Evolutionary conservation across 2,329 filamentous ascomycete genomes (phyloP).

Genomic region (Aureobasidium sp.): DNA sequence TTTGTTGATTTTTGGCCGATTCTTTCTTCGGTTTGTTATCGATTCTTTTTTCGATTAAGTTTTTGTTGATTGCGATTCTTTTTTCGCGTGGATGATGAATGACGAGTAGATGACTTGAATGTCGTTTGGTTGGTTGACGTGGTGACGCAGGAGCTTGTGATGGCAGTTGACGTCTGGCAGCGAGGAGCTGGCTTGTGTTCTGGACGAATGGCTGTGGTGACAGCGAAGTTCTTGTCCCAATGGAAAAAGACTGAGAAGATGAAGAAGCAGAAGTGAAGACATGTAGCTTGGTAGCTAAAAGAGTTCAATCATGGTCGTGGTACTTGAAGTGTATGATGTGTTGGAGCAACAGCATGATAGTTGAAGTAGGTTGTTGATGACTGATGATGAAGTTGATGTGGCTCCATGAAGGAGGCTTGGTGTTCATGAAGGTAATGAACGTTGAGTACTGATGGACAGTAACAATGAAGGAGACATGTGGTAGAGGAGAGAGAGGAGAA

Average conservation of each 20-base stretch:
- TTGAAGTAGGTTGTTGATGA: background rate
- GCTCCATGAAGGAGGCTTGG: background rate
- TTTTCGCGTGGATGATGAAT: background rate
- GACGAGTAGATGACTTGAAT: background rate
- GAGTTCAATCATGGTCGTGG: background rate
- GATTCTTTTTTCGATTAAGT: background rate
- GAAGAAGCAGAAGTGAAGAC: background rate
- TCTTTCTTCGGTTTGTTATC: background rate
- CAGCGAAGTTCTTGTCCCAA: background rate
- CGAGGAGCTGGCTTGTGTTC: background rate
- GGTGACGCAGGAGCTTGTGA: background rate
- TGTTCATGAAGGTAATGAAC: background rate
- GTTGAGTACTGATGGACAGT: background rate
- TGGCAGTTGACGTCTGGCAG: background rate
- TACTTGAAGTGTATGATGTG: background rate
- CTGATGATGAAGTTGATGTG: background rate
- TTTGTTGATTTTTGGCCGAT: background rate
- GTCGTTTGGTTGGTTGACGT: background rate
- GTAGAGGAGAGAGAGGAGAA: background rate
- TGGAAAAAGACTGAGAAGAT: background rate
- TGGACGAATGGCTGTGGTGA: background rate
- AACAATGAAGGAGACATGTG: no score
- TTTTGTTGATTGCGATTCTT: background rate
- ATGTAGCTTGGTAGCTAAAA: background rate
- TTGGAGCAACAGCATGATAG: background rate